phyloP scores from a whole-genome alignment of 2,329 filamentous ascomycete genomes.

The Fusarium equiseti region DNA sequence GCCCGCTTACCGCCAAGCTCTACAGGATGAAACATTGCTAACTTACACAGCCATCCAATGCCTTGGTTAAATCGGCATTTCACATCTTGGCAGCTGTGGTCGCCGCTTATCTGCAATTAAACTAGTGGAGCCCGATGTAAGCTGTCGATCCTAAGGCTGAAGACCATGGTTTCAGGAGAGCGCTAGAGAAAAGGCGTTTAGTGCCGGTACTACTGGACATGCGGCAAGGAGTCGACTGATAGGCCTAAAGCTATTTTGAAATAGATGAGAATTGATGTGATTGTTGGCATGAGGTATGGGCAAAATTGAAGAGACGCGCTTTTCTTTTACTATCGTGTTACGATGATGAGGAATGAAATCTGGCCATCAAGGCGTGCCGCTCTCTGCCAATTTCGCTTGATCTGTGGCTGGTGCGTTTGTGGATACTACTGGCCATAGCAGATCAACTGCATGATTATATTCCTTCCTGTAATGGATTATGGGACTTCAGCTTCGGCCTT shows the following conservation, averaged over 20 bases:
- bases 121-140: conserved; percentile 13
- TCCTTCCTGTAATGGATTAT: neutral
- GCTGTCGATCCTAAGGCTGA: neutral
- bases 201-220: neutral
- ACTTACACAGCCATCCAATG: too few species aligned
- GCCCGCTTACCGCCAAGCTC: too few species aligned
- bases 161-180: neutral
- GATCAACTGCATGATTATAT: neutral
- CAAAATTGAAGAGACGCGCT: too few species aligned
- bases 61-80: conserved; percentile 1
- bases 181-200: too few species aligned
- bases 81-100: neutral
- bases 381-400: too few species aligned
- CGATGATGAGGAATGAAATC: too few species aligned
- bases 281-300: too few species aligned
- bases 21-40: too few species aligned
- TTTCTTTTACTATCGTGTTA: too few species aligned
- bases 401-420: neutral
- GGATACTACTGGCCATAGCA: neutral
- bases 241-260: too few species aligned
- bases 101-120: conserved; percentile 17
- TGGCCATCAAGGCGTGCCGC: too few species aligned
- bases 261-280: too few species aligned
- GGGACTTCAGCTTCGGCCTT: neutral
- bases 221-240: accelerated